These are phyloP conservation scores for Didymellaceae sp. DNA, from an alignment of 2,329 filamentous ascomycete genomes.

Conservation along the genomic window DNA sequence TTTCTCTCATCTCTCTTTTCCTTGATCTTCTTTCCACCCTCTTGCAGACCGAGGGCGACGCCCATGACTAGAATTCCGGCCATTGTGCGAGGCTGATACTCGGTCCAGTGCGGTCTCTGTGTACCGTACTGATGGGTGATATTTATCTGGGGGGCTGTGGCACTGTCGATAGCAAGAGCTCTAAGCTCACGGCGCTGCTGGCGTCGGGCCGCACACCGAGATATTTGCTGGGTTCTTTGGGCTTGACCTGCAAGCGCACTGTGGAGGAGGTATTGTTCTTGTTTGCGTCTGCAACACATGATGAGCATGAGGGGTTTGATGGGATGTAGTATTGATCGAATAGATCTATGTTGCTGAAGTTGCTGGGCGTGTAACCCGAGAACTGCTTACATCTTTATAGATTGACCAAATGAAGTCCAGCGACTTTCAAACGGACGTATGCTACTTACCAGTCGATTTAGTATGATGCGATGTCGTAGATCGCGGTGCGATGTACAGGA, in stretches of 20 bases:
- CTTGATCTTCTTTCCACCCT: conserved; percentile 30
- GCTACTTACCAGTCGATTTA: background rate
- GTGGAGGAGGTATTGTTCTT: background rate
- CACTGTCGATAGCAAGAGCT: background rate
- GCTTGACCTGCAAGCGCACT: background rate
- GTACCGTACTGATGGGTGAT: background rate
- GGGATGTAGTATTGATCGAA: background rate
- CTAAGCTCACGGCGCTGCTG: conserved; percentile 6
- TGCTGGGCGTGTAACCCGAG: background rate
- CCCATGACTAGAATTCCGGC: conserved; percentile 29
- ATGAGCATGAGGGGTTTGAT: background rate
- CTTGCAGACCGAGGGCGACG: conserved; percentile 28
- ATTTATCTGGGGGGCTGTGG: background rate
- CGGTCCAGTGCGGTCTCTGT: background rate
- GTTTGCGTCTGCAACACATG: conserved; percentile 14
- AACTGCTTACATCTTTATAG: conserved; percentile 12
- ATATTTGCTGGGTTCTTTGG: background rate
- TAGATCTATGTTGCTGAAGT: background rate
- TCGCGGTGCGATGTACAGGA: background rate
- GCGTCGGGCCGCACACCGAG: conserved; percentile 4
- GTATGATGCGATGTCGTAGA: background rate
- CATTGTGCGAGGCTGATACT: conserved; percentile 23
- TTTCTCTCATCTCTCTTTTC: conserved; percentile 32
- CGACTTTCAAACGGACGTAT: background rate
- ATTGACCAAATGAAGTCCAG: background rate